Base-by-base conservation (phyloP, 805 yeast species). In the Yarrowia yakushimensis region DNA sequence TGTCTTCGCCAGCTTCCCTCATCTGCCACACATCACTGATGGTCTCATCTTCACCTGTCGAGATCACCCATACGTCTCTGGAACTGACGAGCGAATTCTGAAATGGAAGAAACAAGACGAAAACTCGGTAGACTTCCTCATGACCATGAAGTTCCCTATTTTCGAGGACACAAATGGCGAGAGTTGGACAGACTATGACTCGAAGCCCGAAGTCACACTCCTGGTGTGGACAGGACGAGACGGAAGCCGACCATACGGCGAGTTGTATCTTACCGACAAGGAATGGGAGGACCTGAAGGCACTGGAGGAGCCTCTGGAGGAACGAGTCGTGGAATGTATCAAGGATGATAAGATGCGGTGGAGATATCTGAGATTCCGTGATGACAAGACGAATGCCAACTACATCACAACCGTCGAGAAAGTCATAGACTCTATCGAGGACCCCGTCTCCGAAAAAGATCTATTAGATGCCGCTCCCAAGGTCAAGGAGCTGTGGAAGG, bases 101-200 rank as follows among this genome's bases (percentile, higher is more conserved):
- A 94, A 96, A 74, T 94, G 99, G 99, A 94, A 94, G 71, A 98
- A 99, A 2, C 90, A 96, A 12, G 89, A 89, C 66, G 99, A 93
- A 73, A 96, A 94, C 69, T 87, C 97, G 0, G 83, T 96, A 45
- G 99, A 94, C 74, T 94, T 90, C 74, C 85, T 85, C 71, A 73
- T 94, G 64, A 79, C 79, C 33, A 73, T 90, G 64, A 80, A 80
- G 34, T 88, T 89, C 68, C 83, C 85, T 17, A 67, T 74, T 9
- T 84, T 67, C 67, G 80, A 80, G 48, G 93, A 88, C 71, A 82
- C 82, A 6, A 88, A 65, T n/a, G 71, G 69, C 28, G 73, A 77
- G 27, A 77, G 78, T 43, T 91, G 90, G 70, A 79, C 79, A 18
- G 90, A 90, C 70, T 94, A 90, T 73, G 97, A 92, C 66, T 78